Conservation (phyloP, 176 grass and related monocot species). For the Microstegium vimineum region DNA sequence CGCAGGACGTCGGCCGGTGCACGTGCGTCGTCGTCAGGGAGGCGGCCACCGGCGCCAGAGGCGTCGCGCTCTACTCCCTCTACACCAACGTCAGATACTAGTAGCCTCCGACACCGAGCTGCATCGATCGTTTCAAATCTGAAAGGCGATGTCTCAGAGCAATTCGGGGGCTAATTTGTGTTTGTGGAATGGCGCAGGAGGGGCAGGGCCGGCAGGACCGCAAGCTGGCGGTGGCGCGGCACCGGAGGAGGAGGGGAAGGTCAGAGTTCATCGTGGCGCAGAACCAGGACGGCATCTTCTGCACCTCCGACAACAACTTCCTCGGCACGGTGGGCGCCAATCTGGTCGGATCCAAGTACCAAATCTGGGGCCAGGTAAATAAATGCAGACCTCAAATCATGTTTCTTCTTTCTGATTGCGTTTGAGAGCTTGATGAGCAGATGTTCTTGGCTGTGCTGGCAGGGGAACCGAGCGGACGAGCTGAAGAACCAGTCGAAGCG, state of each 20-base stretch:
- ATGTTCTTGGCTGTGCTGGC: slow-evolving; percentile 35
- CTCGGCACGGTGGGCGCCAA: slow-evolving; percentile 58
- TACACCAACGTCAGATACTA: slow-evolving; percentile 89
- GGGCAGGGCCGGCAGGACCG: slow-evolving; percentile 83
- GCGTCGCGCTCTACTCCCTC: slow-evolving; percentile 75
- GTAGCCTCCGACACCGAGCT: neutral
- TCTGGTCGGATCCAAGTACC: slow-evolving; percentile 83
- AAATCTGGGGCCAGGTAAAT: slow-evolving; percentile 79
- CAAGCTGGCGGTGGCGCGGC: slow-evolving; percentile 83
- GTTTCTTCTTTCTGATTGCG: neutral
- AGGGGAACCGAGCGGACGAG: slow-evolving; percentile 60
- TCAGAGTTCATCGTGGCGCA: slow-evolving; percentile 83
- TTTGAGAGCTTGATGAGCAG: neutral
- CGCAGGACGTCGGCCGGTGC: slow-evolving; percentile 77
- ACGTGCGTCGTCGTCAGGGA: slow-evolving; percentile 91
- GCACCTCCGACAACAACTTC: slow-evolving; percentile 62
- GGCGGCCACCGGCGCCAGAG: slow-evolving; percentile 37
- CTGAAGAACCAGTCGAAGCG: slow-evolving; percentile 55
- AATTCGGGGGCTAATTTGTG: neutral
- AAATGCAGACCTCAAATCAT: neutral
- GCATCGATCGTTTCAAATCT: neutral
- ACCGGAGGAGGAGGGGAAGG: slow-evolving; percentile 64
- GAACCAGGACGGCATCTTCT: slow-evolving; percentile 72
- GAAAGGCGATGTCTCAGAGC: neutral
- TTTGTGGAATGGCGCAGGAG: slow-evolving; percentile 44